Evolutionary conservation across 768 basidiomycete genomes (phyloP), one percentile per base, ranked within the genome.

Genomic region (Tulasnella sp.): DNA sequence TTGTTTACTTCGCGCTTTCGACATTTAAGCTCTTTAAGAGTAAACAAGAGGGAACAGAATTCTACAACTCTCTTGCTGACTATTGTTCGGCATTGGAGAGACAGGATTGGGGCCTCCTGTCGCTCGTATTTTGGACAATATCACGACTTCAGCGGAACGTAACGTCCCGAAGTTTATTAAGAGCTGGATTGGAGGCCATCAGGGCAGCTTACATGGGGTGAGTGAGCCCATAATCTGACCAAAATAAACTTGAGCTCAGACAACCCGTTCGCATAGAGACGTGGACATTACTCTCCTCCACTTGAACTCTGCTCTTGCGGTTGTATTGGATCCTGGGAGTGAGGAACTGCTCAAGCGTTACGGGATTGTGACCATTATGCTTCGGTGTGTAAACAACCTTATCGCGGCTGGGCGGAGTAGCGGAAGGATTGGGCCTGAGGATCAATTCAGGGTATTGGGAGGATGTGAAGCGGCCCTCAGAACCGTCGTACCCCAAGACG

Each of bases 101-200:
- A 52, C 48, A 24, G 4, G 24, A n/a, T 52, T 52, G 21, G 3
- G 24, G 48, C 1, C 2, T 24, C 9, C 18, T 52, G 21, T 52
- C 48, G 0, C 48, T 52, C 10, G 24, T 24, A 9, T 52, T 9
- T n/a, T 24, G 48, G 16, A 52, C 10, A 2, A 5, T 52, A 4
- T 52, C 48, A 9, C 2, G 18, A 21, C 19, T 24, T 2, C 18
- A 19, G 24, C 4, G 10, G 19, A 21, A 52, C 6, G 48, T 4
- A 24, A 5, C 3, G 48, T 9, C 4, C 24, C 2, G 3, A 10
- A 4, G 4, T 2, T 52, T 0, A 2, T 3, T 1, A 3, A 9
- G 19, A 52, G 4, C 21, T 52, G 48, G 3, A 24, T 52, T 52
- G 24, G 48, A 52, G 48, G 2, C 48, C 24, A 2, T 52, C 5